Conservation (phyloP, 192 early-diverging fungal species). For the Lunasporangiospora selenospora region DNA sequence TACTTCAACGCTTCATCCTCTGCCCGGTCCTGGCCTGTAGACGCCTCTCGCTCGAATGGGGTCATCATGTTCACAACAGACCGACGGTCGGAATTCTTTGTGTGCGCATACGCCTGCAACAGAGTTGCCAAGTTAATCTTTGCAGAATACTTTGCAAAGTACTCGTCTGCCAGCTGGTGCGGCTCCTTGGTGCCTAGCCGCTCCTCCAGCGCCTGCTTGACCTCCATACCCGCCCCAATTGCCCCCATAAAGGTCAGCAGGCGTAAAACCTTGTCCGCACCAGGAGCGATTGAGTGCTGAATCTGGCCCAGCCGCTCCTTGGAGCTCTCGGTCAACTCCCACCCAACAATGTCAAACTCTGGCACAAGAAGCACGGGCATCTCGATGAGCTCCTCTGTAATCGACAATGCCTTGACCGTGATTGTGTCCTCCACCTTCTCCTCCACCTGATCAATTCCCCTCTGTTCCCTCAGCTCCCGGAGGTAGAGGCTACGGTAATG, state of each 20-base stretch:
- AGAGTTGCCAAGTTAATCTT: conserved; percentile 48
- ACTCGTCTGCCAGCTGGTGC: conserved; percentile 12
- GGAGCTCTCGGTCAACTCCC: conserved; percentile 14
- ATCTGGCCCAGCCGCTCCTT: conserved; percentile 20
- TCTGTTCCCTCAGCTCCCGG: conserved; percentile 1
- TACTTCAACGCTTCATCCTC: conserved; percentile 15
- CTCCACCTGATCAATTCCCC: background rate
- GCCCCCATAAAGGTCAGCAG: conserved; percentile 26
- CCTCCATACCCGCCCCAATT: background rate
- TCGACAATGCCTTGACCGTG: background rate
- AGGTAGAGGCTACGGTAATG: conserved; percentile 13
- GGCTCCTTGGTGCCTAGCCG: conserved; percentile 2
- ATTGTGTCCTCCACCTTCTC: background rate
- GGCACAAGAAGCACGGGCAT: conserved; percentile 25
- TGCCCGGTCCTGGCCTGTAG: background rate
- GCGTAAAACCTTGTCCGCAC: conserved; percentile 42
- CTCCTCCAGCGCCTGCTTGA: background rate
- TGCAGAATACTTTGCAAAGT: conserved; percentile 27
- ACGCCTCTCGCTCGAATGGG: conserved; percentile 16
- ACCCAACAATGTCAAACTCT: conserved; percentile 11
- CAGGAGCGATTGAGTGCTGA: conserved; percentile 11
- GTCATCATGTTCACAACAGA: conserved; percentile 34
- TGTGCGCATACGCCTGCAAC: conserved; percentile 46
- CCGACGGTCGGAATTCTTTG: conserved; percentile 44
- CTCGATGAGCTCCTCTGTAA: background rate